Conservation (phyloP, 2,329 filamentous ascomycete genomes). For the Colletotrichum falcatum region DNA sequence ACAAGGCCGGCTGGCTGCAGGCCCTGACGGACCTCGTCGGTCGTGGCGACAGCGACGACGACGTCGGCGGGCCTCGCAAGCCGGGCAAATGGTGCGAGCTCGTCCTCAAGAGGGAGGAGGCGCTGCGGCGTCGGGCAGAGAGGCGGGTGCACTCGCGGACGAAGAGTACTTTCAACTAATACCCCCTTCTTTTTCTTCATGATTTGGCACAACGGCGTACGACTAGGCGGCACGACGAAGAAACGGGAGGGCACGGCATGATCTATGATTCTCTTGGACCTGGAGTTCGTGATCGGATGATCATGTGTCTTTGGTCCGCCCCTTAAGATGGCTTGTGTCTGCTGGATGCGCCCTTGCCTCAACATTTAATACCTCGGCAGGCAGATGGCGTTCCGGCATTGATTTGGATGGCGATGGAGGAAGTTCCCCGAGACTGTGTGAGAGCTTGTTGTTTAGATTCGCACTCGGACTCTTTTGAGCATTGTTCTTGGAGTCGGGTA, state of each 20-base stretch:
- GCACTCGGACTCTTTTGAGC: constrained; percentile 35
- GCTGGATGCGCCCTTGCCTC: constrained; percentile 25
- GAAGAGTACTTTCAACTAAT: constrained; percentile 67
- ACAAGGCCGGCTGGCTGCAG: constrained; percentile 96
- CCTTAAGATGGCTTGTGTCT: constrained; percentile 28
- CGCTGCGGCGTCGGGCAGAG: constrained; percentile 66
- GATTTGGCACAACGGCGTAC: constrained; percentile 38
- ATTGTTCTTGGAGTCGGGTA: constrained; percentile 37
- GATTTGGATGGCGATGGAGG: constrained; percentile 34
- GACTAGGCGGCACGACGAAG: constrained; percentile 38
- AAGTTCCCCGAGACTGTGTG: constrained; percentile 36
- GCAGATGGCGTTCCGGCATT: constrained; percentile 36
- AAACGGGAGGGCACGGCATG: constrained; percentile 37
- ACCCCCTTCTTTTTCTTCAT: constrained; percentile 35
- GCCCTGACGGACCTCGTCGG: constrained; percentile 80
- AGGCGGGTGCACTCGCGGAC: constrained; percentile 66
- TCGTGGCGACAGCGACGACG: constrained; percentile 64
- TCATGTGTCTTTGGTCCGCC: constrained; percentile 39
- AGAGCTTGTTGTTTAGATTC: constrained; percentile 33
- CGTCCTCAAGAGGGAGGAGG: constrained; percentile 73
- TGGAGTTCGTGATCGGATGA: constrained; percentile 40
- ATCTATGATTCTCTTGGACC: constrained; percentile 42
- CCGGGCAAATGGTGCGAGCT: constrained; percentile 75
- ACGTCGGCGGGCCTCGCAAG: constrained; percentile 54
- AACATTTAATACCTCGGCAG: constrained; percentile 38